A percentile compares a stretch with the other conserved stretches of the same genome.
Conservation (phyloP, 805 yeast genomes). For the Kuraishia floccosa region DNA sequence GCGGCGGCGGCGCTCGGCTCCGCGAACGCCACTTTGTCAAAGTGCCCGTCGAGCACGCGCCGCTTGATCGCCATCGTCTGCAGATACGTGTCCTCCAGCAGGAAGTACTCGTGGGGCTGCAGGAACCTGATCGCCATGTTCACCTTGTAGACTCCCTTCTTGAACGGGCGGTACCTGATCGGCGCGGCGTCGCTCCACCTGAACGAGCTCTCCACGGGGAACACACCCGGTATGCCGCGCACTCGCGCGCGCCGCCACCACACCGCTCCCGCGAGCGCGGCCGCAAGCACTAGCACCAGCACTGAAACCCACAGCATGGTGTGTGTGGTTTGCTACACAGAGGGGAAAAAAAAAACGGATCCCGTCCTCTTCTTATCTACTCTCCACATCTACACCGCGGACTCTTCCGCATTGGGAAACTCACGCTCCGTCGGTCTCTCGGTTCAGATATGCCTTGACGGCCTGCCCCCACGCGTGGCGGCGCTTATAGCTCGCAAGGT, state of each 20-base stretch:
- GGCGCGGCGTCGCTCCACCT: constrained; percentile 34
- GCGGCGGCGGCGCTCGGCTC: constrained; percentile 21
- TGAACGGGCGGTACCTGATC: constrained; percentile 42
- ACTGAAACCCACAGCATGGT: no score
- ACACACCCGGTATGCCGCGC: no score
- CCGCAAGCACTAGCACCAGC: no score
- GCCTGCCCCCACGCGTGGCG: constrained; percentile 64
- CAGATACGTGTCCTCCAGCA: constrained; percentile 50
- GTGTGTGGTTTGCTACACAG: no score
- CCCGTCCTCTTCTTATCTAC: no score
- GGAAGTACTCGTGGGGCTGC: constrained; percentile 41
- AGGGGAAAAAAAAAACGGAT: no score
- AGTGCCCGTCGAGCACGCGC: constrained; percentile 18
- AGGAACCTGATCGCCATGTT: constrained; percentile 35
- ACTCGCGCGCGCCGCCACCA: no score
- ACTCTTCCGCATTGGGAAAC: no score
- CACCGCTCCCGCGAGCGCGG: no score
- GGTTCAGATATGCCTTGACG: constrained; percentile 28
- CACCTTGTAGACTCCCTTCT: constrained; percentile 34
- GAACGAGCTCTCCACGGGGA: constrained; percentile 24
- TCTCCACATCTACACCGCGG: no score
- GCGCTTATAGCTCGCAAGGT: constrained; percentile 49
- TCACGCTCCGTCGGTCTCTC: constrained; percentile 23
- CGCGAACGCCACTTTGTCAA: constrained; percentile 21
- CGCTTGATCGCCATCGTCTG: constrained; percentile 27